Conservation (phyloP, 1,284 basidiomycete genomes). For the Puccinia sorghi region DNA sequence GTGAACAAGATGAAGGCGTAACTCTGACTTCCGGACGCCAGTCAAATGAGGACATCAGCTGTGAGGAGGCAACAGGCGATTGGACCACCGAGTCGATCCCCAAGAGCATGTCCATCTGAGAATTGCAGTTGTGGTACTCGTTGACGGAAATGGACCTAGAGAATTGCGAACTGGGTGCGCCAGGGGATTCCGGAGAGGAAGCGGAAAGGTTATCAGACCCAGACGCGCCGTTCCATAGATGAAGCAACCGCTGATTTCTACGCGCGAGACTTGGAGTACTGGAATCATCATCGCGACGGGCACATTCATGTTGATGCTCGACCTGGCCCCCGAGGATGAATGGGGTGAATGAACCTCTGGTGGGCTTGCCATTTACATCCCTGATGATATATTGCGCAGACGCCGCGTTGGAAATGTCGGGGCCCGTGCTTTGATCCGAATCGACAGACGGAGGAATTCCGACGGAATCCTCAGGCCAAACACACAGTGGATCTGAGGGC, state of each 20-base stretch:
- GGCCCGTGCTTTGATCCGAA: not conserved
- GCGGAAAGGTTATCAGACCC: not conserved
- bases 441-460: not conserved
- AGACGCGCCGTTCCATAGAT: conserved; percentile 1
- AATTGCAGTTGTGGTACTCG: conserved; percentile 3
- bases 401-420: not conserved
- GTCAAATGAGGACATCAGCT: conserved; percentile 9
- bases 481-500: not conserved
- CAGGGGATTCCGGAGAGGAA: not conserved
- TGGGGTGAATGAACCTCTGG: conserved; percentile 8
- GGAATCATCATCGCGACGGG: not conserved
- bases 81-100: conserved; percentile 3
- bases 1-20: conserved; percentile 10
- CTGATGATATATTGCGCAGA: not conserved
- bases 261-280: not conserved
- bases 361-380: conserved; percentile 4
- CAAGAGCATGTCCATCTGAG: conserved; percentile 18
- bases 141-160: not conserved
- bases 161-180: not conserved
- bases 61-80: conserved; percentile 19
- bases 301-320: conserved; percentile 3
- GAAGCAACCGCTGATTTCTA: conserved; percentile 19
- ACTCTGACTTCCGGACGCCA: conserved; percentile 15
- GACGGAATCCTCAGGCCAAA: not conserved
- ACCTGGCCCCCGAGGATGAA: not conserved